phyloP scores from a whole-genome alignment of 805 yeast genomes.

The Candida schatavii region DNA sequence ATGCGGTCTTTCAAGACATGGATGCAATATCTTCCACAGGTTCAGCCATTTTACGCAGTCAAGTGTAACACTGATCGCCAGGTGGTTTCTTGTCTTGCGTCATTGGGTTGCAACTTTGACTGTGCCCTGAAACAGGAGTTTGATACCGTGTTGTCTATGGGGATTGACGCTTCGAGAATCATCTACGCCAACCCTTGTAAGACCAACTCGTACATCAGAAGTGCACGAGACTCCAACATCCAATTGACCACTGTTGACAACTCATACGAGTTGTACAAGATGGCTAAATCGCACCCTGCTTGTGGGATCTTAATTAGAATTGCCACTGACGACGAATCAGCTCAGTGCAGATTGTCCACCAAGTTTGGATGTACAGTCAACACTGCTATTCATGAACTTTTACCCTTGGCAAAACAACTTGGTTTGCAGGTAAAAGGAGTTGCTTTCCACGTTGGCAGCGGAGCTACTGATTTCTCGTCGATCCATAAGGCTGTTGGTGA shows the following conservation, averaged over 20 bases:
- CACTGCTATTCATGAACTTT: conserved; percentile 49
- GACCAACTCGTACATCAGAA: conserved; percentile 75
- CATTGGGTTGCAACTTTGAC: conserved; percentile 76
- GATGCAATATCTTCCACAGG: conserved; percentile 62
- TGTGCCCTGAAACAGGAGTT: conserved; percentile 92
- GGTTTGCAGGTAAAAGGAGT: conserved; percentile 74
- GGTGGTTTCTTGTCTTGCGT: conserved; percentile 55
- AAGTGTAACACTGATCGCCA: conserved; percentile 80
- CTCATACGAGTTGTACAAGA: conserved; percentile 75
- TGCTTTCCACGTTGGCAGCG: conserved; percentile 95
- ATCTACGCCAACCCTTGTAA: conserved; percentile 95
- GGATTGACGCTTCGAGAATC: conserved; percentile 63
- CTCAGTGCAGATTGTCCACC: conserved; percentile 81
- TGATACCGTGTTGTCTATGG: conserved; percentile 57
- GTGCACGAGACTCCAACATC: conserved; percentile 57
- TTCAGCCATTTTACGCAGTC: conserved; percentile 90
- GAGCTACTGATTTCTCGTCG: conserved; percentile 71
- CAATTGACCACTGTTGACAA: conserved; percentile 87
- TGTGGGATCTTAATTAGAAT: conserved; percentile 75
- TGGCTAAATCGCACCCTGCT: conserved; percentile 63
- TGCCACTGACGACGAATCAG: conserved; percentile 83
- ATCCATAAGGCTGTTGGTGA: conserved; percentile 70
- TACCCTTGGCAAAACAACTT: conserved; percentile 59
- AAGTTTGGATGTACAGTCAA: conserved; percentile 81
- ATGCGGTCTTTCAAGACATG: conserved; percentile 61